Evolutionary conservation across 2,329 filamentous ascomycete genomes (phyloP), one percentile per base, ranked within the genome.

Genomic region (Sphaerostilbella broomeana): DNA sequence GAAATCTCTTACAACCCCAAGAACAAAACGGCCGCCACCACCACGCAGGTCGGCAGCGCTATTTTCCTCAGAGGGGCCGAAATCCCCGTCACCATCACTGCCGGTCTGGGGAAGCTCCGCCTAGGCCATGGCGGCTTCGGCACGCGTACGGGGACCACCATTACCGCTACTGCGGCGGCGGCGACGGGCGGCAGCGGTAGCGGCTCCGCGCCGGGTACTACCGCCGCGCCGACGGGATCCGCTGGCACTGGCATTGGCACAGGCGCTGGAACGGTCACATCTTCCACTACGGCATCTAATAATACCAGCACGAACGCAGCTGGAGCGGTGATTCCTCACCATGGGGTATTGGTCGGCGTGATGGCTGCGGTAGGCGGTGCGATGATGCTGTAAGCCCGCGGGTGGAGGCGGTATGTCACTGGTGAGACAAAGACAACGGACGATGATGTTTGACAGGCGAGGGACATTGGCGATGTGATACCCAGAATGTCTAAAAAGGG

Each of bases 31-130:
- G 10, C 13, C 10, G 15, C 28, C 21, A 29, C 33, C 7, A 29
- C 33, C 7, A 39, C 24, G 25, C 43, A 37, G 7, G 16, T 29
- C 9, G 40, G 19, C 20, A 33, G 40, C 10, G 30, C 48, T 6
- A 46, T 47, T 4, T 49, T 44, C 15, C 55, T 60, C 42, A 35
- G 35, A n/a, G 15, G 38, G 0, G 7, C 40, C 15, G 45, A 55
- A 26, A 21, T 48, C 10, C 53, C 61, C 40, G 55, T 66, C 17
- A 62, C 60, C 22, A 46, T 67, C 37, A 65, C 63, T 13, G 60
- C 58, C 12, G 65, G 64, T 4, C 39, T 54, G 22, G 57, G 64
- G 35, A 64, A 63, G 51, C 51, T 67, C 15, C 35, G 35, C 10
- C 45, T 18, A 21, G 21, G 42, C n/a, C 38, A 42, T 21, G 29